Conservation (phyloP, 176 grass and related monocot genomes). For the Tillandsia leiboldiana region DNA sequence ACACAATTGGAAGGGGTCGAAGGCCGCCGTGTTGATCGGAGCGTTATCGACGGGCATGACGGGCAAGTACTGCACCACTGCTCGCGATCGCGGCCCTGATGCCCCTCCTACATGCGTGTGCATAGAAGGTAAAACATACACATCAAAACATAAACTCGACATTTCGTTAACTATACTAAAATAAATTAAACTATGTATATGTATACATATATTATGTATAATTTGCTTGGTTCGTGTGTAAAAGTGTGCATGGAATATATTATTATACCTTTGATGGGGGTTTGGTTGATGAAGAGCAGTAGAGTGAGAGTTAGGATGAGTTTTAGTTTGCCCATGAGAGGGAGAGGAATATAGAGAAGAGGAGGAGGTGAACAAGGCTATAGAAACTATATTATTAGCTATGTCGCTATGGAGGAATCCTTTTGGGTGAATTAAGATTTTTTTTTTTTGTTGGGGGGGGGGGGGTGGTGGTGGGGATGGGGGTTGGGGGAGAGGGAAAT, state of each 20-base stretch:
- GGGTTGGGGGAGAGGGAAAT: too few species aligned
- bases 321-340: not conserved
- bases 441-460: too few species aligned
- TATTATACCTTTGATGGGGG: conserved; percentile 4
- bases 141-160: too few species aligned
- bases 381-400: too few species aligned
- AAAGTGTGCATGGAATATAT: not conserved
- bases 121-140: too few species aligned
- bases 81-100: not conserved
- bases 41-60: not conserved
- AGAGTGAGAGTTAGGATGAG: not conserved
- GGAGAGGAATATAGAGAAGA: not conserved
- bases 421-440: too few species aligned
- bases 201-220: not conserved
- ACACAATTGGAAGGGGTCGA: conserved; percentile 69
- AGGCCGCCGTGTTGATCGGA: not conserved
- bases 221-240: too few species aligned
- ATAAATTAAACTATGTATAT: not conserved
- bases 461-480: too few species aligned
- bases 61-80: conserved; percentile 1
- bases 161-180: too few species aligned
- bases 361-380: too few species aligned
- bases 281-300: conserved; percentile 3
- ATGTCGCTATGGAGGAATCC: too few species aligned
- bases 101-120: not conserved